These are phyloP conservation scores for Aspergillus sp. DNA, from an alignment of 2,329 filamentous ascomycete species.

Conservation along the genomic window DNA sequence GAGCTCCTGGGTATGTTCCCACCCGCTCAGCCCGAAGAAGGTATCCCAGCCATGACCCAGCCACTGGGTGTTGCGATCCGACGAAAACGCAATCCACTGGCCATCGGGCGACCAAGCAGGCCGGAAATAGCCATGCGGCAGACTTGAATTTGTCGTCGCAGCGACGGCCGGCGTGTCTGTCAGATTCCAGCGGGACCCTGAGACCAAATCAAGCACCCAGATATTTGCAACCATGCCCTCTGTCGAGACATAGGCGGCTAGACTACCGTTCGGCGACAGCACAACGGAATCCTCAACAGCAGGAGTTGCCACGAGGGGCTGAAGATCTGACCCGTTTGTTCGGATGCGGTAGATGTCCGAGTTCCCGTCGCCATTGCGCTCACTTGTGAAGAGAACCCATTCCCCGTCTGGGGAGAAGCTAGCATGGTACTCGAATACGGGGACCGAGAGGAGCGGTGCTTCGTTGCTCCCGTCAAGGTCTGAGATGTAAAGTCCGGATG, in stretches of 20 bases:
- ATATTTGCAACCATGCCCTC: slow-evolving; percentile 39
- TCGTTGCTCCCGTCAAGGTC: slow-evolving; percentile 43
- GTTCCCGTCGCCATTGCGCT: slow-evolving; percentile 42
- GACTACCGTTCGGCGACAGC: slow-evolving; percentile 40
- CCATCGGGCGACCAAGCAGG: slow-evolving; percentile 45
- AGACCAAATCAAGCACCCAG: slow-evolving; percentile 41
- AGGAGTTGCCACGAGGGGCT: slow-evolving; percentile 33
- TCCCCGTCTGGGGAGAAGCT: slow-evolving; percentile 40
- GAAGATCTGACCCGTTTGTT: slow-evolving; percentile 36
- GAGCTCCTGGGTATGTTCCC: slow-evolving; percentile 32
- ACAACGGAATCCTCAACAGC: slow-evolving; percentile 40
- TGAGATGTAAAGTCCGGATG: slow-evolving; percentile 32
- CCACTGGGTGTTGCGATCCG: slow-evolving; percentile 45
- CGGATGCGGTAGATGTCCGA: slow-evolving; percentile 43
- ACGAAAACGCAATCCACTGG: slow-evolving; percentile 43
- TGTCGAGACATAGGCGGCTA: slow-evolving; percentile 44
- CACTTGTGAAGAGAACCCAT: slow-evolving; percentile 43
- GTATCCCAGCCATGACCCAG: slow-evolving; percentile 38
- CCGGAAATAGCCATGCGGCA: slow-evolving; percentile 39
- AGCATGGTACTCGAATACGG: slow-evolving; percentile 42
- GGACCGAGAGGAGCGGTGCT: slow-evolving; percentile 31
- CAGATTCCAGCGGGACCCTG: slow-evolving; percentile 34
- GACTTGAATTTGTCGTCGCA: slow-evolving; percentile 12
- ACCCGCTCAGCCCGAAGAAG: slow-evolving; percentile 33
- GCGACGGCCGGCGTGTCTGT: slow-evolving; percentile 32